phyloP scores from a whole-genome alignment of 2,329 filamentous ascomycete genomes.

The Sporothrix variecibatus region DNA sequence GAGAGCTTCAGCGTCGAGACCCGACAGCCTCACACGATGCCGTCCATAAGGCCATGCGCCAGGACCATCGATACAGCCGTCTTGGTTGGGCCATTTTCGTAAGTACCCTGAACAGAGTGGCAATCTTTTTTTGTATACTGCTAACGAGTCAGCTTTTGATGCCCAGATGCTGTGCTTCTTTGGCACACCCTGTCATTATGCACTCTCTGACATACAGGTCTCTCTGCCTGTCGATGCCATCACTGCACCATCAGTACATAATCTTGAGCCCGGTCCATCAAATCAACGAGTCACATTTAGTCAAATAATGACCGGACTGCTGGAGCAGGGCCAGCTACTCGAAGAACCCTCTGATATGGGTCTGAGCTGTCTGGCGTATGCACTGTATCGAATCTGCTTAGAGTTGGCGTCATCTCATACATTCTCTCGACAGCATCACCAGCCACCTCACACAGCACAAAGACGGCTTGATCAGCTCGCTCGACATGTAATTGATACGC shows the following conservation, averaged over 20 bases:
- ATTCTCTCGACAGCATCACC: background rate
- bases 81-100: conserved; percentile 16
- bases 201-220: background rate
- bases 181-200: conserved; percentile 3
- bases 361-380: conserved; percentile 6
- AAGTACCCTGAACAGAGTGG: background rate
- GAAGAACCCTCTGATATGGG: conserved; percentile 19
- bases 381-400: background rate
- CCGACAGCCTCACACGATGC: background rate
- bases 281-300: background rate
- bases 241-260: background rate
- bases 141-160: background rate
- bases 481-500: background rate
- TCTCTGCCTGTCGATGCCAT: background rate
- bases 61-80: conserved; percentile 11
- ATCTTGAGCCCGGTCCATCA: no score
- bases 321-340: background rate
- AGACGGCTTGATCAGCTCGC: conserved; percentile 2
- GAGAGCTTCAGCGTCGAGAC: background rate
- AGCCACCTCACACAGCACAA: background rate
- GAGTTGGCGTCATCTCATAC: background rate
- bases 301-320: background rate
- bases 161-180: conserved; percentile 6
- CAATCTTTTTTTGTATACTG: no score
- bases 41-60: background rate